phyloP scores from a whole-genome alignment of 208 protist species.

The Polymyxa betae region DNA sequence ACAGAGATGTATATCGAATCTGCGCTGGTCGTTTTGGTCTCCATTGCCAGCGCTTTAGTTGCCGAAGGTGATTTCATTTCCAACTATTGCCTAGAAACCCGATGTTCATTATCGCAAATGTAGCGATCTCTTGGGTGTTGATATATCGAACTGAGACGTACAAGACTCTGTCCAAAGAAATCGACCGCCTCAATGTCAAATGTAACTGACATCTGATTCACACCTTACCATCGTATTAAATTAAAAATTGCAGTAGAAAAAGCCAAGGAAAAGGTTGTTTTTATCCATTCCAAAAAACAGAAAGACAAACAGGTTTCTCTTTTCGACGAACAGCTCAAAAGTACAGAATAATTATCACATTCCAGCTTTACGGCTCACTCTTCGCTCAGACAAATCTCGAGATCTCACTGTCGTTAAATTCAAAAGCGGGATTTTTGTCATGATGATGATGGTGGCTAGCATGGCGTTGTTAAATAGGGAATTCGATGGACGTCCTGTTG shows the following conservation, averaged over 20 bases:
- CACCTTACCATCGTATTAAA: background rate
- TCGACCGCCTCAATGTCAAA: conserved; percentile 38
- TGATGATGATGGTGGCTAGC: background rate
- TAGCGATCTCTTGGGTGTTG: background rate
- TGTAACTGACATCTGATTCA: background rate
- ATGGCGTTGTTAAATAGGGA: background rate
- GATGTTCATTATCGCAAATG: too few relatives aligned
- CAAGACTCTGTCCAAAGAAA: background rate
- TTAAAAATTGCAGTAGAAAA: conserved; percentile 22
- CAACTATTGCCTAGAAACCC: too few relatives aligned
- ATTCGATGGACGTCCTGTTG: conserved; percentile 24
- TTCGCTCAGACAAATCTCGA: conserved; percentile 10
- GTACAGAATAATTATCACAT: background rate
- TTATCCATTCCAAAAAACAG: background rate
- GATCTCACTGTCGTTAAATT: conserved; percentile 15
- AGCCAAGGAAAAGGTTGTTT: conserved; percentile 16
- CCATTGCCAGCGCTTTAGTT: background rate
- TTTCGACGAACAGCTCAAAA: background rate
- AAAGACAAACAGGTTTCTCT: conserved; percentile 32
- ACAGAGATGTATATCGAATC: background rate
- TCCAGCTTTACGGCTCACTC: background rate
- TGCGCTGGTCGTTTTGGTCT: background rate
- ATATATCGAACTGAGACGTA: background rate
- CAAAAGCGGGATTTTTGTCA: conserved; percentile 21
- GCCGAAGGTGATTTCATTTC: too few relatives aligned